Percentiles rank a stretch among this genome's conserved stretches.
These are phyloP conservation scores for Saccharomycopsis javanensis DNA, from an alignment of 805 yeast genomes.

Conservation along the genomic window DNA sequence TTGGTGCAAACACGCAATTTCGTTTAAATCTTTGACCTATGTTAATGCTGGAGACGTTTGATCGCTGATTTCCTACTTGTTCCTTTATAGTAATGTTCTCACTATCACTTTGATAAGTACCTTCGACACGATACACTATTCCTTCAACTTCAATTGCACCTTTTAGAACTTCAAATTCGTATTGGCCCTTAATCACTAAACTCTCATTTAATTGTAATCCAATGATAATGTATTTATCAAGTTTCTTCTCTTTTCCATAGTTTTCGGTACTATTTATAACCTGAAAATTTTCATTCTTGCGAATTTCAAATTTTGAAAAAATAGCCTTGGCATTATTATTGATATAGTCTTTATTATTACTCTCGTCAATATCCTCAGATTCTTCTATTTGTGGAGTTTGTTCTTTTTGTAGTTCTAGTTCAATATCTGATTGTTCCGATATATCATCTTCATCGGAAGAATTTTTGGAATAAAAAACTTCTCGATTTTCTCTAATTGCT, in stretches of 20 bases:
- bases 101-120: no score
- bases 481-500: conserved; percentile 13
- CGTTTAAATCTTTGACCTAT: not conserved
- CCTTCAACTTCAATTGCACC: conserved; percentile 38
- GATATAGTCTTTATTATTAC: not conserved
- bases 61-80: not conserved
- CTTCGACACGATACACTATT: conserved; percentile 23
- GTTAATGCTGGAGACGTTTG: conserved; percentile 21
- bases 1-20: conserved; percentile 26
- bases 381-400: not conserved
- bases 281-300: conserved; percentile 25
- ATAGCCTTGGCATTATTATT: not conserved
- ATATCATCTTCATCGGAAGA: conserved; percentile 13
- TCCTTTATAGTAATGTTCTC: not conserved
- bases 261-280: conserved; percentile 20
- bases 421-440: not conserved
- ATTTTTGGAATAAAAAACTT: conserved; percentile 11
- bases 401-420: not conserved
- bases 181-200: conserved; percentile 38
- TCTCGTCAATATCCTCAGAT: not conserved
- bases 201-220: conserved; percentile 34
- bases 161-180: conserved; percentile 28
- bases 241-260: not conserved
- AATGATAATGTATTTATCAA: conserved; percentile 24
- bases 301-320: conserved; percentile 8